Conservation (phyloP, 2,329 filamentous ascomycete species). For the Cladophialophora bantiana region DNA sequence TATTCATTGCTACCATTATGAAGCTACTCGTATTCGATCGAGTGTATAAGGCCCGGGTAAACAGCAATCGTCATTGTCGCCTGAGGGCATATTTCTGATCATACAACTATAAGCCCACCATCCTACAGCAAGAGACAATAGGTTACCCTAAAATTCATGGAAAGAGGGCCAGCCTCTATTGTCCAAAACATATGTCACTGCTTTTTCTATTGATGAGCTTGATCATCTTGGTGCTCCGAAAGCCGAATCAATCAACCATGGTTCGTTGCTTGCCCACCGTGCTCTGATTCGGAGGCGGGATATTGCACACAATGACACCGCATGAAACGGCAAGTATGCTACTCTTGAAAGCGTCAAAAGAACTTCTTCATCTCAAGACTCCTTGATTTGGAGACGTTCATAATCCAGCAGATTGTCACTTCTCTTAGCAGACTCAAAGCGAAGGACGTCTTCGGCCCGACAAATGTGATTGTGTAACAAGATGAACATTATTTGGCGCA, state of each 20-base stretch:
- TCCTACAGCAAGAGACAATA: not conserved
- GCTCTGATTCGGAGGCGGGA: too few species aligned
- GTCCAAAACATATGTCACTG: not conserved
- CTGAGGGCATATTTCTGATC: not conserved
- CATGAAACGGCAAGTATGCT: too few species aligned
- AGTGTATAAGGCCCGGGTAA: not conserved
- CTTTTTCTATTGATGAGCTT: not conserved
- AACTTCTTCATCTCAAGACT: too few species aligned
- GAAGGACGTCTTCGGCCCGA: not conserved
- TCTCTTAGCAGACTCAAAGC: not conserved
- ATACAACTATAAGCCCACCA: not conserved
- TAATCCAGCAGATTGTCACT: not conserved
- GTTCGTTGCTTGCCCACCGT: too few species aligned
- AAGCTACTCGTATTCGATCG: not conserved
- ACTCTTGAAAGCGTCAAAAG: too few species aligned
- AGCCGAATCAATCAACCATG: too few species aligned
- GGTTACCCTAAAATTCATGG: not conserved
- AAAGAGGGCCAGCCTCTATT: not conserved
- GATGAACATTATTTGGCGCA: not conserved
- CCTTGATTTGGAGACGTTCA: not conserved
- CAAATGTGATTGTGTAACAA: not conserved
- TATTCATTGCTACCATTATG: not conserved
- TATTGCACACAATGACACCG: too few species aligned
- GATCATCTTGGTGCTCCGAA: not conserved
- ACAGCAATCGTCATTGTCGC: too few species aligned